Evolutionary conservation across 2,329 filamentous ascomycete species (phyloP), one percentile per base, ranked within the genome.

Genomic region (Fusarium tupiense): DNA sequence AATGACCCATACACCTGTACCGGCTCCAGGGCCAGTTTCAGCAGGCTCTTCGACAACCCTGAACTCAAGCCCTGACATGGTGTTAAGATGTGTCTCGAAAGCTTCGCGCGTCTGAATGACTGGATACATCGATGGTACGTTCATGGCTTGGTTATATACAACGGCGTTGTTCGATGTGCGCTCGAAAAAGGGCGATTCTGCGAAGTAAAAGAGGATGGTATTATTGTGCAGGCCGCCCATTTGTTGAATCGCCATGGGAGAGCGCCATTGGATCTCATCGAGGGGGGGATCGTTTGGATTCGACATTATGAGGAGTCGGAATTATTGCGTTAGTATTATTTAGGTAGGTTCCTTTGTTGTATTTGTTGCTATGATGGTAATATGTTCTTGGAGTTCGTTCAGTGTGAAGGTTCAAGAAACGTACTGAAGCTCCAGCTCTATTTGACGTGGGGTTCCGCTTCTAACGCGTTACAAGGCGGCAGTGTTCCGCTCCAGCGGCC

Each of bases 1-100:
- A 75, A 93, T 91, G 35, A 92, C 89, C 91, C 91, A 93, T 14
- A 92, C 90, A 35, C 90, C 91, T 0, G 90, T 92, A 52, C 90
- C 91, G 46, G 89, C 90, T n/a, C 89, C 89, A 0, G 89, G 89
- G 0, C 86, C 88, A 76, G 87, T 90, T 80, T 92, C 90, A 35
- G 89, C 89, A 2, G 90, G 90, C 73, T 91, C 89, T 78, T 92
- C 88, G 43, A 89, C 89, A 60, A 93, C 90, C 58, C 91, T 86
- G 79, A 90, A 93, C 82, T 93, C 91, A 54, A 92, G 84, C 6
- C 91, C 91, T 3, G 88, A 87, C 91, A 92, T 92, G 65, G 88
- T 89, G 73, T 86, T 87, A 41, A 93, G 83, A 26, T 88, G 89
- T 17, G 84, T 87, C 79, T 93, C 91, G 71, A 93, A 92, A 7